Evolutionary conservation across 2,329 filamentous ascomycete genomes (phyloP), one percentile per base, ranked within the genome.

Genomic region (Exophiala calicioides): DNA sequence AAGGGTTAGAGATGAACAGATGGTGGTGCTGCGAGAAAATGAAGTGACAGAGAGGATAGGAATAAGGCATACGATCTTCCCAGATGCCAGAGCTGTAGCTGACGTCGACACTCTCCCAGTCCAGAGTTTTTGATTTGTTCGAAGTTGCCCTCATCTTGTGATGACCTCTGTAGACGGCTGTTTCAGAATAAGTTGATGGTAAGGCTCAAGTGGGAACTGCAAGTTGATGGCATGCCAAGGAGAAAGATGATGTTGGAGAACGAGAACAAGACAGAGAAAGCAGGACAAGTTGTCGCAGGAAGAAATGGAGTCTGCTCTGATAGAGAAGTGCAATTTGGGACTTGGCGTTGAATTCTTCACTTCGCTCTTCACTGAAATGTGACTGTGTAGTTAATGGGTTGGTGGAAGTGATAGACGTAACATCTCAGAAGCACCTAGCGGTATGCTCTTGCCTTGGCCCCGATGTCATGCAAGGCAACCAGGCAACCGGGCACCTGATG

Each of bases 21-120:
- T 31, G 5, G 5, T 5, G n/a, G 29, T 31, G 29, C 29, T 12
- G 26, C 30, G 19, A 13, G 30, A 18, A 24, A 16, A 12, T 4
- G 13, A 43, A 10, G 32, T 34, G 32, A 13, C 32, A 34, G 32
- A 19, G 16, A 16, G 5, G 32, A 12, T 10, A 33, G 23, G 9
- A 36, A 24, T 26, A 27, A 24, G 29, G 12, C 30, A 29, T 10
- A 30, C 47, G 6, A 8, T 46, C 32, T 13, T 37, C 15, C 41
- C 47, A 50, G 10, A 46, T 24, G 4, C 16, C 19, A n/a, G 47
- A 50, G 20, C 16, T 33, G 37, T 45, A 46, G 32, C 32, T 38
- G 23, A 41, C 26, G 29, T 50, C 42, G 16, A 34, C 19, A 7
- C 37, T 15, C 2, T 41, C 41, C 35, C 31, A 44, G 10, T 32